These are phyloP conservation scores for Pseudisothecium myosuroides DNA, from an alignment of 225 moss, liverwort and hornwort genomes.

Conservation along the genomic window DNA sequence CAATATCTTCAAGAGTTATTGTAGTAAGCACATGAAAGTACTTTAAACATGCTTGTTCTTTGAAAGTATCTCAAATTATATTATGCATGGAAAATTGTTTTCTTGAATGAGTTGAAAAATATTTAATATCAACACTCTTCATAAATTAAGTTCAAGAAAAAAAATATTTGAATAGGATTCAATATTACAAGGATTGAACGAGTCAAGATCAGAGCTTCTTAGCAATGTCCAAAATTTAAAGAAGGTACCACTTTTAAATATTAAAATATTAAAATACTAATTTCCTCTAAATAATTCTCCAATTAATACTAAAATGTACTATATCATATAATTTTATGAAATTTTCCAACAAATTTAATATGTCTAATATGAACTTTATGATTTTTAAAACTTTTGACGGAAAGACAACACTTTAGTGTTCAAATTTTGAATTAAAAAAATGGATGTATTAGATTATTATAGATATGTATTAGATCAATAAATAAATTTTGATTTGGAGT, in stretches of 20 bases:
- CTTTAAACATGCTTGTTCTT: no score
- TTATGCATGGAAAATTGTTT: no score
- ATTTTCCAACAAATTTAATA: background rate
- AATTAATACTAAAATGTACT: background rate
- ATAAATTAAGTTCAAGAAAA: background rate
- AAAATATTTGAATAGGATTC: background rate
- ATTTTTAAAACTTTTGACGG: background rate
- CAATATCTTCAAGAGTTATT: background rate
- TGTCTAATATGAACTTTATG: no score
- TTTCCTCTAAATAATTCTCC: background rate
- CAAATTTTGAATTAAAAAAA: background rate
- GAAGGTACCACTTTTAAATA: conserved; percentile 2
- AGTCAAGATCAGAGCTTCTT: conserved; percentile 42
- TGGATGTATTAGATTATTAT: background rate
- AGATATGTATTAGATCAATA: no score
- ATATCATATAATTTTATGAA: background rate
- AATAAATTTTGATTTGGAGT: background rate
- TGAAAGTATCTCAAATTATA: background rate
- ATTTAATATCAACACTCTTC: background rate
- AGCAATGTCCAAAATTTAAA: conserved; percentile 58
- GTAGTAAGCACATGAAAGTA: background rate
- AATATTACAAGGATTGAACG: conserved; percentile 35
- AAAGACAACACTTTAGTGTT: background rate
- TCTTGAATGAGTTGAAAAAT: background rate
- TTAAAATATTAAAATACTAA: background rate